These are phyloP conservation scores for Penicillium decumbens DNA, from an alignment of 2,329 filamentous ascomycete genomes.

Conservation along the genomic window DNA sequence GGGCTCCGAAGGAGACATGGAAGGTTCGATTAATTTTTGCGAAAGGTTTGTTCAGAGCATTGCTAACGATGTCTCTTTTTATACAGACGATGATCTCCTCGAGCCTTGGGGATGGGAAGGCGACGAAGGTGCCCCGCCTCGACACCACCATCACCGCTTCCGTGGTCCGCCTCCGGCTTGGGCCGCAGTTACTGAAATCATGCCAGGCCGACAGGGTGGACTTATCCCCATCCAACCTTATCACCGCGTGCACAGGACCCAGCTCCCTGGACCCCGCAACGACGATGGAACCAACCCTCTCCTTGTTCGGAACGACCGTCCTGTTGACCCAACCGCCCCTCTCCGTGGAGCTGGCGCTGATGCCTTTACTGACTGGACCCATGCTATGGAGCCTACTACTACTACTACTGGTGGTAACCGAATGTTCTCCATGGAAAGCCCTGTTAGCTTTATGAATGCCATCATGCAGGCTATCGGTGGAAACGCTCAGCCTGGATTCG, in stretches of 20 bases:
- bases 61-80: not conserved
- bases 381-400: slow-evolving; percentile 44
- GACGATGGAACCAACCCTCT: slow-evolving; percentile 87
- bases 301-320: slow-evolving; percentile 58
- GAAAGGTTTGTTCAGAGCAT: not conserved
- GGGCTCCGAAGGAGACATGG: slow-evolving; percentile 39
- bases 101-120: slow-evolving; percentile 51
- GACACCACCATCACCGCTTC: slow-evolving; percentile 51
- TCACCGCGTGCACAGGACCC: slow-evolving; percentile 40
- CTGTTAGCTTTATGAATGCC: slow-evolving; percentile 55
- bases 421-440: slow-evolving; percentile 46
- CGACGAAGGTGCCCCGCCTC: slow-evolving; percentile 48
- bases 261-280: slow-evolving; percentile 48
- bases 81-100: slow-evolving; percentile 34
- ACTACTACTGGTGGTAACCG: slow-evolving; percentile 38
- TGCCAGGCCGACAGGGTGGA: slow-evolving; percentile 48
- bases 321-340: slow-evolving; percentile 32
- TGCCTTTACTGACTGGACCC: slow-evolving; percentile 50
- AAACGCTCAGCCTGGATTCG: slow-evolving; percentile 42
- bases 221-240: slow-evolving; percentile 41
- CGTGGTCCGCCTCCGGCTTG: slow-evolving; percentile 57
- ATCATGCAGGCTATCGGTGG: slow-evolving; percentile 52
- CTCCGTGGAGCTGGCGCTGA: slow-evolving; percentile 36
- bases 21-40: slow-evolving; percentile 22
- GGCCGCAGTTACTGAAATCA: slow-evolving; percentile 57